Conservation (phyloP, 306 rosid genomes). For the Acacia melanoxylon region DNA sequence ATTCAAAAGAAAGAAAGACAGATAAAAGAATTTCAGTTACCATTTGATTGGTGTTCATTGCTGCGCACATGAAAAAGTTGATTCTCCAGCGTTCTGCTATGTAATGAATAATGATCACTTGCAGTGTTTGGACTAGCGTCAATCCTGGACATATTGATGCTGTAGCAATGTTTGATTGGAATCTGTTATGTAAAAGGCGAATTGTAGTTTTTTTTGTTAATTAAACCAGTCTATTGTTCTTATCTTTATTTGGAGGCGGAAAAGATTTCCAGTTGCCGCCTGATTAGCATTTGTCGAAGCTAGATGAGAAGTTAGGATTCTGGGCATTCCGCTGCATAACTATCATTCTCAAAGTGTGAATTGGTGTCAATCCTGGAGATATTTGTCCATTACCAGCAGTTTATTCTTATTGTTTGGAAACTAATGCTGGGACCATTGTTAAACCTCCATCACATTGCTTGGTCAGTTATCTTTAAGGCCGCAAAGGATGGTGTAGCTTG, state of each 20-base stretch:
- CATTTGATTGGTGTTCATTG: background rate
- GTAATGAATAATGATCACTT: background rate
- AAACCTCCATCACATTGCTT: slow-evolving; percentile 48
- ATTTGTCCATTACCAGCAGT: slow-evolving; percentile 34
- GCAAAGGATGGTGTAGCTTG: slow-evolving; percentile 45
- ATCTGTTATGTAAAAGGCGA: background rate
- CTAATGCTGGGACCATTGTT: slow-evolving; percentile 56
- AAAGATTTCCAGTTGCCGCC: background rate
- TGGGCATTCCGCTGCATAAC: background rate
- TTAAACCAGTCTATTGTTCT: background rate
- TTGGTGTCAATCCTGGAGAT: slow-evolving; percentile 25
- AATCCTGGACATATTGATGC: slow-evolving; percentile 46
- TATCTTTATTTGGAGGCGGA: background rate
- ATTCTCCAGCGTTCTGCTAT: background rate
- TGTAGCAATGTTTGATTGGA: background rate
- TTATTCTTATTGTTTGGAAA: slow-evolving; percentile 46
- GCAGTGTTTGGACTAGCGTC: slow-evolving; percentile 26
- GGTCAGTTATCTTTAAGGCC: slow-evolving; percentile 39
- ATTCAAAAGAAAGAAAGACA: background rate
- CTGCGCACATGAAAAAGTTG: background rate
- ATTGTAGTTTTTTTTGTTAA: background rate
- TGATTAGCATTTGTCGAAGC: background rate
- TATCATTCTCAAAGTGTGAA: background rate
- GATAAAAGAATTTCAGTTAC: background rate
- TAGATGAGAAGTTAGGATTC: background rate